Evolutionary conservation across 768 basidiomycete genomes (phyloP).

Genomic region (Lactifluus rugatus): DNA sequence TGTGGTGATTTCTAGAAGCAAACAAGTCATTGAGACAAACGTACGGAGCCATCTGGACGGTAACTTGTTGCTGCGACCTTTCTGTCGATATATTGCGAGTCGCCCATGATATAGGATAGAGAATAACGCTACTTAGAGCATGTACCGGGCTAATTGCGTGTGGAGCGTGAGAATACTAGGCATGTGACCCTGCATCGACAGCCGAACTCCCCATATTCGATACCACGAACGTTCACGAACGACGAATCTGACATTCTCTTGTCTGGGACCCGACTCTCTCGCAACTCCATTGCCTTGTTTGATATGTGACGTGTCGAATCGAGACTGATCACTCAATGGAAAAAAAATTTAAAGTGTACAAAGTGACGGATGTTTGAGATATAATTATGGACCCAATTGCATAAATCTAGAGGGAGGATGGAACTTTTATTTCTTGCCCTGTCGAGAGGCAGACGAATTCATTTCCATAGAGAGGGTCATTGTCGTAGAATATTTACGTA

Average conservation of each 20-base stretch:
- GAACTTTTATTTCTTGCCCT: slow-evolving; percentile 9
- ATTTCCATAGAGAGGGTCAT: neutral
- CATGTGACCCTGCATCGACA: neutral
- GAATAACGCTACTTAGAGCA: neutral
- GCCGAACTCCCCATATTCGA: neutral
- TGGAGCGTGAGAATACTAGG: neutral
- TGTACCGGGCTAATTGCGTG: neutral
- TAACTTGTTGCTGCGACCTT: slow-evolving; percentile 39
- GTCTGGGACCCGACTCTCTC: too few relatives aligned
- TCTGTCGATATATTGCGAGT: slow-evolving; percentile 33
- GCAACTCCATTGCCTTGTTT: neutral
- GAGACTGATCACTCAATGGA: neutral
- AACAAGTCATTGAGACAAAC: slow-evolving; percentile 14
- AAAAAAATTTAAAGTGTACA: neutral
- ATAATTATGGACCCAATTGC: slow-evolving; percentile 4
- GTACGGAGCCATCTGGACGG: slow-evolving; percentile 44
- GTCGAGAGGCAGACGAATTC: neutral
- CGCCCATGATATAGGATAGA: neutral
- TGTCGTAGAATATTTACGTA: slow-evolving; percentile 13
- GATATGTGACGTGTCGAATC: neutral
- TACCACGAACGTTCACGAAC: neutral
- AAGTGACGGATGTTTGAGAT: neutral
- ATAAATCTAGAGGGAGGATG: neutral
- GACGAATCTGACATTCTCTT: neutral
- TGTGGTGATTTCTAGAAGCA: neutral